Base-by-base conservation (phyloP, 176 grass and related monocot species). In the Triticum urartu region DNA sequence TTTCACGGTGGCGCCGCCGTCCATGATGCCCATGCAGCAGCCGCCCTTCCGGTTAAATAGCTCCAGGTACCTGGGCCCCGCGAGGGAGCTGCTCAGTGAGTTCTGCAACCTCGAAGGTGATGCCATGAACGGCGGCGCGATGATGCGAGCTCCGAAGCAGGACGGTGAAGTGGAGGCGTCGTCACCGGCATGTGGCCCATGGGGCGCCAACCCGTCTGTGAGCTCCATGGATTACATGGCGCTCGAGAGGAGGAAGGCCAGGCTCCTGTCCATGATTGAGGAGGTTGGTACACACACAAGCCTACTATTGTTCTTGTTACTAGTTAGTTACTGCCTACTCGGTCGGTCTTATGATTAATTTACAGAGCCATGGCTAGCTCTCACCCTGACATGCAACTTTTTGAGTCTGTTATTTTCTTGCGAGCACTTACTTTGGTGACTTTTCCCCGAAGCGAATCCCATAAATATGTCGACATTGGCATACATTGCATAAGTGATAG, bases 231-330 rank as follows among this genome's bases (percentile, higher is more conserved):
- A 91, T 75, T 43, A 67, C 48, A 48, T 91, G 64, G 85, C 91
- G 64, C 94, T 96, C 22, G 85, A 90, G 48, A 91, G 75, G 77
- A 91, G 89, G 75, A 93, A 90, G 67, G 24, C 40, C 33, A 91
- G 84, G 86, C 85, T 96, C 9, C 18, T 89, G 43, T 91, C 87
- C 82, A 91, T 91, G 87, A 68, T 96, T 73, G 79, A 91, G 90
- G 91, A 96, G 91, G 94, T 96, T 91, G 69, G 58, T 63, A 9
- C 28, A 8, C n/a, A 39, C 28, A 58, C 40, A 42, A 11, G 40
- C 40, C 9, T 42, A 42, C 39, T 10, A 42, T 42, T 42, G 39
- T 42, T 11, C 40, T 42, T 42, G 9, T 42, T 42, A 42, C 40
- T 42, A 42, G 10, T 6, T 38, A 60, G 20, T 77, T 58, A 34